Conservation (phyloP, 106 monocot species). For the Amphibolis antarctica region DNA sequence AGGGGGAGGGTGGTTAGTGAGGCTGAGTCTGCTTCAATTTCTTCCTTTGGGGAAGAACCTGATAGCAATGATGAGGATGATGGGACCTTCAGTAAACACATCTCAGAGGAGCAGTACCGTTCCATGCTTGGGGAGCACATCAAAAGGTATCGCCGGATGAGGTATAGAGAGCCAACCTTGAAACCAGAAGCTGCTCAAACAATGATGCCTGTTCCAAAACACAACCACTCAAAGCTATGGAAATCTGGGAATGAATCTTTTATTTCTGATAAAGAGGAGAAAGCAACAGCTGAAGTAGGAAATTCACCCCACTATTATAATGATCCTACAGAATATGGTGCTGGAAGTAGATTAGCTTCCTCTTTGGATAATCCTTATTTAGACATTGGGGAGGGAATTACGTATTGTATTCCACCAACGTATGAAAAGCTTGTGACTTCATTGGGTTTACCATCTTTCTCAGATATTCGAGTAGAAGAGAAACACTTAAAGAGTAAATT, state of each 20-base stretch:
- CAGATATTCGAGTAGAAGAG: conserved; percentile 67
- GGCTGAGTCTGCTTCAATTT: conserved; percentile 27
- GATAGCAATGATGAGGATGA: conserved; percentile 44
- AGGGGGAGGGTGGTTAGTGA: conserved; percentile 31
- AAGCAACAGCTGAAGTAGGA: conserved; percentile 17
- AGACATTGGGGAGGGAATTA: conserved; percentile 81
- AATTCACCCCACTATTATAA: conserved; percentile 37
- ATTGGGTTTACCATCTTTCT: conserved; percentile 53
- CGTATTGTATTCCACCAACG: conserved; percentile 64
- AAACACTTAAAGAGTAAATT: conserved; percentile 48
- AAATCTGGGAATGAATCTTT: conserved; percentile 25
- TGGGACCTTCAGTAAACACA: conserved; percentile 34
- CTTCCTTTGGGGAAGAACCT: conserved; percentile 29
- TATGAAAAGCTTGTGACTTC: conserved; percentile 64
- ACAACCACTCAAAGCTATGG: conserved; percentile 20
- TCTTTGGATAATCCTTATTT: conserved; percentile 51
- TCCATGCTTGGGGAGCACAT: conserved; percentile 85
- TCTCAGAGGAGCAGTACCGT: conserved; percentile 74
- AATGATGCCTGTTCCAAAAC: conserved; percentile 21
- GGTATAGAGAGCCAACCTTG: conserved; percentile 27
- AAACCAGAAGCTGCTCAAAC: conserved; percentile 14
- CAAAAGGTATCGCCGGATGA: conserved; percentile 48
- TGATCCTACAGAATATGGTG: conserved; percentile 31
- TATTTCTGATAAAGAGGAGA: conserved; percentile 36
- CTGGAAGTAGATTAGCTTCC: conserved; percentile 26